These are phyloP conservation scores for Lecanoromycetidae sp. DNA, from an alignment of 2,329 filamentous ascomycete species.

Conservation along the genomic window DNA sequence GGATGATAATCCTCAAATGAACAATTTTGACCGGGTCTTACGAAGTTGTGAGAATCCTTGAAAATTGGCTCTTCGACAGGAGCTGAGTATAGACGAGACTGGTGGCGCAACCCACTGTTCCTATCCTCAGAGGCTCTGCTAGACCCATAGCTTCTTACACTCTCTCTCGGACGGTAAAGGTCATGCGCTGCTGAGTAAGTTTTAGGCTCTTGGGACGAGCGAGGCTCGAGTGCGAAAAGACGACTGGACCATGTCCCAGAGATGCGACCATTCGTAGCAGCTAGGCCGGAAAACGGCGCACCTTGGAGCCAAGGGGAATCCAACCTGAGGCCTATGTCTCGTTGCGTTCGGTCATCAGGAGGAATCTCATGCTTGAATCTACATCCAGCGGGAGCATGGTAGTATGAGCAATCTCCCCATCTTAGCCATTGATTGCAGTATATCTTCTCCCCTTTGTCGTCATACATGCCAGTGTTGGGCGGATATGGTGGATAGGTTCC, in stretches of 20 bases:
- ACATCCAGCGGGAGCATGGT: not conserved
- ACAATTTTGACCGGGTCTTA: too few relatives aligned
- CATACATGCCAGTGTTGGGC: not conserved
- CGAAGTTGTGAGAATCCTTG: too few relatives aligned
- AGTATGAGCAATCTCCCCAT: not conserved
- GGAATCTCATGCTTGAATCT: not conserved
- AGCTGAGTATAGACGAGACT: too few relatives aligned
- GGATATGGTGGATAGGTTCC: too few relatives aligned
- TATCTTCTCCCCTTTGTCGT: not conserved
- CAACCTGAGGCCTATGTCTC: not conserved
- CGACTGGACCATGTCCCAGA: too few relatives aligned
- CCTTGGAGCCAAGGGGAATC: not conserved
- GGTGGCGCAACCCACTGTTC: too few relatives aligned
- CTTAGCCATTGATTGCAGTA: slow-evolving; percentile 1
- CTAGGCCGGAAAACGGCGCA: not conserved
- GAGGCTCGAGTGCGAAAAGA: not conserved
- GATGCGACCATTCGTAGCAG: not conserved
- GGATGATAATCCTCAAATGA: too few relatives aligned
- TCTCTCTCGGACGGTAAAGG: not conserved
- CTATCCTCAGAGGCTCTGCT: not conserved
- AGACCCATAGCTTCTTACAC: not conserved
- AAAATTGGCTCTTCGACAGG: too few relatives aligned
- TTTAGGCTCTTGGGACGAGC: not conserved
- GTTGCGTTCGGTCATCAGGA: not conserved
- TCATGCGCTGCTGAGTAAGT: not conserved